These are phyloP conservation scores for Fragaria iinumae DNA, from an alignment of 306 rosid species.

Conservation along the genomic window DNA sequence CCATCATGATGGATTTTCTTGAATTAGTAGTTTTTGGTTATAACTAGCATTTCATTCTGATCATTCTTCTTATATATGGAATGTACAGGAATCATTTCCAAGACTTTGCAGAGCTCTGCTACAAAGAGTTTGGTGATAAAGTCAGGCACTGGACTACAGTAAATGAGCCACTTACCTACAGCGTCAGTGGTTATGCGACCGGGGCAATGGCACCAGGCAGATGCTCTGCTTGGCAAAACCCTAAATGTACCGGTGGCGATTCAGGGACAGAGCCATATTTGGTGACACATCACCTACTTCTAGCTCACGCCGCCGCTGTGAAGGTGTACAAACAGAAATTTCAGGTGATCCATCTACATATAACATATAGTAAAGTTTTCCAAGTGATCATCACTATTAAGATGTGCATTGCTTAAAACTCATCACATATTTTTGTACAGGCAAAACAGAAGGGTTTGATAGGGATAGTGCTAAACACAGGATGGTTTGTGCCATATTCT, in stretches of 20 bases:
- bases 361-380: background rate
- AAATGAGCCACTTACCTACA: constrained; percentile 16
- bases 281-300: constrained; percentile 53
- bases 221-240: constrained; percentile 45
- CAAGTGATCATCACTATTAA: background rate
- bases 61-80: background rate
- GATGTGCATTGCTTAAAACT: background rate
- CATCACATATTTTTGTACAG: constrained; percentile 2
- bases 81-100: constrained; percentile 26
- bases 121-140: no score
- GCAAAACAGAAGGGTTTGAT: constrained; percentile 22
- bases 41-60: background rate
- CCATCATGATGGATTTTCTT: no score
- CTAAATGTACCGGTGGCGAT: constrained; percentile 59
- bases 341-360: constrained; percentile 35
- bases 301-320: constrained; percentile 61
- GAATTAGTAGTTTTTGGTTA: no score
- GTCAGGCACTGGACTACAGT: no score
- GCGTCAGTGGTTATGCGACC: constrained; percentile 27
- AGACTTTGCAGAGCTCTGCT: constrained; percentile 4
- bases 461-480: constrained; percentile 20
- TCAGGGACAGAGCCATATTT: constrained; percentile 65
- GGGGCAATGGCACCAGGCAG: constrained; percentile 30
- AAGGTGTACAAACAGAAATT: constrained; percentile 48
- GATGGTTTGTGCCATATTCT: background rate